Evolutionary conservation across 371 early-diverging fungal genomes (phyloP).

Genomic region (Saksenaea vasiformis): DNA sequence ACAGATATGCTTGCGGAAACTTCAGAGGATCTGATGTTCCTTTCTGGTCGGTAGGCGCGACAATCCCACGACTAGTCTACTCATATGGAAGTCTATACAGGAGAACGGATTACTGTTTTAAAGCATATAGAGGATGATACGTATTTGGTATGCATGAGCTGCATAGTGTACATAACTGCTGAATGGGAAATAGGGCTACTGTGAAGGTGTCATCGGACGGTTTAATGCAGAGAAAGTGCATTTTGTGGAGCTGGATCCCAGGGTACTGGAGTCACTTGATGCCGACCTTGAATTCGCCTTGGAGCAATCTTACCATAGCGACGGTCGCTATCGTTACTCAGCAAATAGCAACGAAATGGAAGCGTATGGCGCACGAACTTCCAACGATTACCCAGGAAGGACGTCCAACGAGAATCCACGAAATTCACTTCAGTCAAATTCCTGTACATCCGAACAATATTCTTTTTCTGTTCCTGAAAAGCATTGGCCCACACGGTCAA

Average conservation of each 20-base stretch:
- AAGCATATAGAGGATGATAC: conserved; percentile 47
- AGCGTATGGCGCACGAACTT: neutral
- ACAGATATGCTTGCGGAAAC: conserved; percentile 53
- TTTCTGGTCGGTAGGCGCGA: conserved; percentile 41
- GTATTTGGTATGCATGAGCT: conserved; percentile 34
- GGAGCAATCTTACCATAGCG: conserved; percentile 13
- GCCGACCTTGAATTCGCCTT: conserved; percentile 36
- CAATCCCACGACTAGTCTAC: neutral
- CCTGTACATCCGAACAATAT: conserved; percentile 30
- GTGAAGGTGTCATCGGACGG: conserved; percentile 59
- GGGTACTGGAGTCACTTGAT: conserved; percentile 49
- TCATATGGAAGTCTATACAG: conserved; percentile 16
- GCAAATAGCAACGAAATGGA: conserved; percentile 22
- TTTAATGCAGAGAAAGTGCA: conserved; percentile 61
- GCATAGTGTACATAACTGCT: neutral
- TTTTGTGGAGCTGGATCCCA: conserved; percentile 57
- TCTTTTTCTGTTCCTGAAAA: conserved; percentile 17
- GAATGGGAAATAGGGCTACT: conserved; percentile 45
- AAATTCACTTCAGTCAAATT: conserved; percentile 25
- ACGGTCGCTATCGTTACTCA: conserved; percentile 18
- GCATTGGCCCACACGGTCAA: conserved; percentile 25
- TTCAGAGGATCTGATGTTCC: conserved; percentile 57
- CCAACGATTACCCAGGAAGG: conserved; percentile 10
- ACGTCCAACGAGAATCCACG: conserved; percentile 10
- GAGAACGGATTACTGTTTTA: conserved; percentile 46